phyloP scores from a whole-genome alignment of 495 filamentous ascomycete genomes.

The Geoglossum glabrum region DNA sequence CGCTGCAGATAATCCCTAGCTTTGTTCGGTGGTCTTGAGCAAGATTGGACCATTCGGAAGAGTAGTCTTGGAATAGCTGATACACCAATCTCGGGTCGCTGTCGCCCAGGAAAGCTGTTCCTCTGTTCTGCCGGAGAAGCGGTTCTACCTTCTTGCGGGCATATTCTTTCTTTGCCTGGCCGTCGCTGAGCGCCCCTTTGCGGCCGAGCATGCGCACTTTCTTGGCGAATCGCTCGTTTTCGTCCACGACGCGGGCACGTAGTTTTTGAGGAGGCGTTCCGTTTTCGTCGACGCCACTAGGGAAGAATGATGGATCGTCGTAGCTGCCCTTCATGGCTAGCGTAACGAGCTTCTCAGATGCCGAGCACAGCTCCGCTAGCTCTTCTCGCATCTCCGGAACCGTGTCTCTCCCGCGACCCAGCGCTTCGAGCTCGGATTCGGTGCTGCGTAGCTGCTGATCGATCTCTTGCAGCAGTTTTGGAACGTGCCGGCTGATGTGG shows the following conservation, averaged over 20 bases:
- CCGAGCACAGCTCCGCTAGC: conserved; percentile 20
- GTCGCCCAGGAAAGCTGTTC: conserved; percentile 23
- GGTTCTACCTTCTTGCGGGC: conserved; percentile 18
- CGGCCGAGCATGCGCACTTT: conserved; percentile 19
- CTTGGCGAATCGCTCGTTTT: conserved; percentile 20
- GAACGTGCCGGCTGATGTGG: conserved; percentile 32
- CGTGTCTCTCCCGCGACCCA: conserved; percentile 27
- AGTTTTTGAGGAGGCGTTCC: conserved; percentile 23
- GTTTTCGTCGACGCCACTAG: conserved; percentile 17
- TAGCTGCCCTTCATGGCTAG: conserved; percentile 23
- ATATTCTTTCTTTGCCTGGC: conserved; percentile 17
- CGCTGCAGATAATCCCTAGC: conserved; percentile 22
- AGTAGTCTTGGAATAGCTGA: conserved; percentile 23
- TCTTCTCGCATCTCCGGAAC: conserved; percentile 21
- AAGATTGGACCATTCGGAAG: conserved; percentile 20
- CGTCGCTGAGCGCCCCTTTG: conserved; percentile 17
- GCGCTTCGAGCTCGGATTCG: conserved; percentile 16
- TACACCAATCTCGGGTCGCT: conserved; percentile 22
- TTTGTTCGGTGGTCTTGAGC: conserved; percentile 25
- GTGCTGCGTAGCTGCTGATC: conserved; percentile 18
- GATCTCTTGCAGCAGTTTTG: conserved; percentile 27
- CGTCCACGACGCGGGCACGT: conserved; percentile 21
- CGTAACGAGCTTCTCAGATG: conserved; percentile 20
- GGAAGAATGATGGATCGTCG: conserved; percentile 24
- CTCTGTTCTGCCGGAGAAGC: conserved; percentile 20